phyloP scores from a whole-genome alignment of 2,329 filamentous ascomycete species.

The Trichoderma sp. region DNA sequence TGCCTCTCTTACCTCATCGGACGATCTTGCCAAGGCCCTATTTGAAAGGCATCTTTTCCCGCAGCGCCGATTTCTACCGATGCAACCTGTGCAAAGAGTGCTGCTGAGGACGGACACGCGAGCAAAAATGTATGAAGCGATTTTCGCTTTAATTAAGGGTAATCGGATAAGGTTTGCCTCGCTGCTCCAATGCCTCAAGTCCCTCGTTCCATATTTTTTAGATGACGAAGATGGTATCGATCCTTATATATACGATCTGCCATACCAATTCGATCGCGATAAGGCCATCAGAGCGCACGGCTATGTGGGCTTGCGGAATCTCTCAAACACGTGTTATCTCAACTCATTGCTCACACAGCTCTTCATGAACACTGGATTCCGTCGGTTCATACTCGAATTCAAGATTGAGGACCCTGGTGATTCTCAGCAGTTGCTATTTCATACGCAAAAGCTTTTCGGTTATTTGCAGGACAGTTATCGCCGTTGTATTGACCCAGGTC shows the following conservation, averaged over 20 bases:
- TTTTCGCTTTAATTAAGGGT: slow-evolving; percentile 55
- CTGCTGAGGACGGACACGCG: slow-evolving; percentile 56
- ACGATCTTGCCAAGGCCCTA: slow-evolving; percentile 40
- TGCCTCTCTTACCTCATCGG: slow-evolving; percentile 26
- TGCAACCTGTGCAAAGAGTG: slow-evolving; percentile 36
- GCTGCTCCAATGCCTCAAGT: slow-evolving; percentile 45
- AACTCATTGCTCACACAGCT: slow-evolving; percentile 93
- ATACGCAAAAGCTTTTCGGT: slow-evolving; percentile 79
- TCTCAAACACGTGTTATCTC: slow-evolving; percentile 95
- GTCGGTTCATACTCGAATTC: slow-evolving; percentile 74
- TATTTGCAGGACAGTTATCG: slow-evolving; percentile 79
- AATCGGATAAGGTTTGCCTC: slow-evolving; percentile 45
- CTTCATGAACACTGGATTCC: slow-evolving; percentile 91
- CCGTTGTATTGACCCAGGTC: slow-evolving; percentile 68
- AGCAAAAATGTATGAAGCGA: slow-evolving; percentile 56
- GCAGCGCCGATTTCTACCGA: slow-evolving; percentile 34
- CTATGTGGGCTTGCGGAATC: slow-evolving; percentile 85
- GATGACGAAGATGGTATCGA: slow-evolving; percentile 39
- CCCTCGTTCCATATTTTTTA: slow-evolving; percentile 38
- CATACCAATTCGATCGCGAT: slow-evolving; percentile 59
- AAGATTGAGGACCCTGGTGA: slow-evolving; percentile 51
- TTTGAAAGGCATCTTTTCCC: slow-evolving; percentile 68
- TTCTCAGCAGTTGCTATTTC: slow-evolving; percentile 65
- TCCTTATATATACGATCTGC: slow-evolving; percentile 60
- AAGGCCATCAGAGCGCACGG: slow-evolving; percentile 71